Conservation (phyloP, 2,329 filamentous ascomycete genomes). For the Dactylellina sp. region DNA sequence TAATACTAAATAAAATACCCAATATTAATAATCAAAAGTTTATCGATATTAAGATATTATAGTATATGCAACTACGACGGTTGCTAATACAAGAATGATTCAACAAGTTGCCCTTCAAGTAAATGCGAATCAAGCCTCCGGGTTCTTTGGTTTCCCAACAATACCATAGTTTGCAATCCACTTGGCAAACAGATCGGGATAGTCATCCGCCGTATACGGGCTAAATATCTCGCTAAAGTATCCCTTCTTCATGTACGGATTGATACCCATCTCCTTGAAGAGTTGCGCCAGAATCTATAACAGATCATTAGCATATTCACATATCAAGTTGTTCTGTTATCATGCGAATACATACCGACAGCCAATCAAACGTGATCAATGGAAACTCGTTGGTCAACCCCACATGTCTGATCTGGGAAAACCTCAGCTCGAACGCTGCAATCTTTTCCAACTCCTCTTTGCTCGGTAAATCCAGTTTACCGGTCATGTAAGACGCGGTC, state of each 20-base stretch:
- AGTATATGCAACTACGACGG: no score
- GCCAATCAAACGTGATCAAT: slow-evolving; percentile 48
- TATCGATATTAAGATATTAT: no score
- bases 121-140: neutral
- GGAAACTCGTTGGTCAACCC: slow-evolving; percentile 51
- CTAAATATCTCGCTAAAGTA: slow-evolving; percentile 51
- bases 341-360: slow-evolving; percentile 37
- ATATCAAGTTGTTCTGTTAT: neutral
- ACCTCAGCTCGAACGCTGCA: slow-evolving; percentile 45
- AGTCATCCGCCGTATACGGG: slow-evolving; percentile 43
- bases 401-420: slow-evolving; percentile 49
- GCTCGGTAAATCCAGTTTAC: slow-evolving; percentile 36
- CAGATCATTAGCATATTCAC: neutral
- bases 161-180: slow-evolving; percentile 50
- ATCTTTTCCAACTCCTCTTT: slow-evolving; percentile 51
- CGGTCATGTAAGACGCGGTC: slow-evolving; percentile 43
- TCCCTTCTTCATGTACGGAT: slow-evolving; percentile 49
- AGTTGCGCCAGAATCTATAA: slow-evolving; percentile 36
- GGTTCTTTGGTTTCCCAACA: slow-evolving; percentile 15
- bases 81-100: no score
- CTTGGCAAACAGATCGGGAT: slow-evolving; percentile 25
- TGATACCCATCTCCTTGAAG: slow-evolving; percentile 37
- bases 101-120: no score
- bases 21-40: no score
- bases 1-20: no score